Evolutionary conservation across 441 rosid species (phyloP).

Genomic region (Lepidium campestre): DNA sequence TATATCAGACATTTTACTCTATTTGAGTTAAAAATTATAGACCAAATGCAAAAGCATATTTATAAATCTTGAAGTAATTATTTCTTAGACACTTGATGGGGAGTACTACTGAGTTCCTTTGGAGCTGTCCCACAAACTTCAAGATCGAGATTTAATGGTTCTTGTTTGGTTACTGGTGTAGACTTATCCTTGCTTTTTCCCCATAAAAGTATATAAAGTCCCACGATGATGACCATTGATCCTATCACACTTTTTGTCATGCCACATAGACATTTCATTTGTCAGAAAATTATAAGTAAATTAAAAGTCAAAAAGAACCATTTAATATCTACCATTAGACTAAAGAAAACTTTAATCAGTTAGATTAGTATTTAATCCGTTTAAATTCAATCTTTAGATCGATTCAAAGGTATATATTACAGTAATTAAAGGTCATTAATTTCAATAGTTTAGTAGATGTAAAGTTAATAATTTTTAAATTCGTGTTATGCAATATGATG

Average conservation of each 20-base stretch:
- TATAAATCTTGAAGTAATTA: neutral
- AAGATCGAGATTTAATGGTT: constrained; percentile 24
- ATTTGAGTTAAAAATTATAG: neutral
- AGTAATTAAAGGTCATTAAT: neutral
- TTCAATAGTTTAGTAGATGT: neutral
- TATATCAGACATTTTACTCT: neutral
- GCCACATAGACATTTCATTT: neutral
- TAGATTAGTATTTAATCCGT: neutral
- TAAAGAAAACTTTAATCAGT: neutral
- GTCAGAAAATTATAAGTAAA: neutral
- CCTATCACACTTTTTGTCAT: constrained; percentile 37
- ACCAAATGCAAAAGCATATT: neutral
- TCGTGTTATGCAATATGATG: neutral
- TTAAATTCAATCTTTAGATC: neutral
- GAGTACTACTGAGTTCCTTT: constrained; percentile 14
- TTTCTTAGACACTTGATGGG: constrained; percentile 11
- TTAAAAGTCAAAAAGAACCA: constrained; percentile 4
- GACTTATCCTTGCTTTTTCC: constrained; percentile 42
- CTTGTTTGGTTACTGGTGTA: constrained; percentile 22
- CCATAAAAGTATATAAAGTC: constrained; percentile 50
- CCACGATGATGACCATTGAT: constrained; percentile 39
- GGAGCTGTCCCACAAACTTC: constrained; percentile 21
- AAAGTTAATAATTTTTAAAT: neutral
- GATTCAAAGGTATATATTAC: neutral
- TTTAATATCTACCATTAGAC: neutral